Percentiles rank a stretch among this genome's conserved stretches.
Evolutionary conservation across 2,329 filamentous ascomycete species (phyloP).

Genomic region (Aureobasidium sp.): DNA sequence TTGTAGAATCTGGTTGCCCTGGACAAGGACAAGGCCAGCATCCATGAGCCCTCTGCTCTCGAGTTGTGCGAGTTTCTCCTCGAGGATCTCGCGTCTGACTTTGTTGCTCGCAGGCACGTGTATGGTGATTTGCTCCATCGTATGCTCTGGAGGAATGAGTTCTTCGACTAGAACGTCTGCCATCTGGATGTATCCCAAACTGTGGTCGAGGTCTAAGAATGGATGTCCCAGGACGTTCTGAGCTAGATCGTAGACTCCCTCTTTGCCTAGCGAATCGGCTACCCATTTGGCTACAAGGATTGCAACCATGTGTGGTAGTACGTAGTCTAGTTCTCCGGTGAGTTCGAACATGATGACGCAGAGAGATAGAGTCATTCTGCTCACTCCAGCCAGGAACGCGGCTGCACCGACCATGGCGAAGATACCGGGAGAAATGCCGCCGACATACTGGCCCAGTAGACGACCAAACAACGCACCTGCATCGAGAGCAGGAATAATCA

Average conservation of each 20-base stretch:
- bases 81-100: slow-evolving; percentile 34
- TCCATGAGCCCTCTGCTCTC: slow-evolving; percentile 46
- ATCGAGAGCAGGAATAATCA: slow-evolving; percentile 53
- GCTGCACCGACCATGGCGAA: slow-evolving; percentile 54
- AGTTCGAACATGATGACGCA: slow-evolving; percentile 56
- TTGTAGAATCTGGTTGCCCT: slow-evolving; percentile 39
- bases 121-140: slow-evolving; percentile 50
- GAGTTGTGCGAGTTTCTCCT: slow-evolving; percentile 39
- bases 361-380: slow-evolving; percentile 50
- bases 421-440: slow-evolving; percentile 42
- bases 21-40: slow-evolving; percentile 48
- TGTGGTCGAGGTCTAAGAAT: slow-evolving; percentile 47
- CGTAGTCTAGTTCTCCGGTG: slow-evolving; percentile 50
- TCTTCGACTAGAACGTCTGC: slow-evolving; percentile 34
- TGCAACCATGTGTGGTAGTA: slow-evolving; percentile 50
- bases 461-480: slow-evolving; percentile 51
- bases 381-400: slow-evolving; percentile 51
- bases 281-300: slow-evolving; percentile 53
- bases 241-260: slow-evolving; percentile 52
- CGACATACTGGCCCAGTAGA: slow-evolving; percentile 39
- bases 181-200: slow-evolving; percentile 35
- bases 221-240: slow-evolving; percentile 51
- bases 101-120: slow-evolving; percentile 36
- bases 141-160: slow-evolving; percentile 44
- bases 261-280: slow-evolving; percentile 44